Evolutionary conservation across 2,329 filamentous ascomycete genomes (phyloP).

Genomic region (Aspergillus calidoustus): DNA sequence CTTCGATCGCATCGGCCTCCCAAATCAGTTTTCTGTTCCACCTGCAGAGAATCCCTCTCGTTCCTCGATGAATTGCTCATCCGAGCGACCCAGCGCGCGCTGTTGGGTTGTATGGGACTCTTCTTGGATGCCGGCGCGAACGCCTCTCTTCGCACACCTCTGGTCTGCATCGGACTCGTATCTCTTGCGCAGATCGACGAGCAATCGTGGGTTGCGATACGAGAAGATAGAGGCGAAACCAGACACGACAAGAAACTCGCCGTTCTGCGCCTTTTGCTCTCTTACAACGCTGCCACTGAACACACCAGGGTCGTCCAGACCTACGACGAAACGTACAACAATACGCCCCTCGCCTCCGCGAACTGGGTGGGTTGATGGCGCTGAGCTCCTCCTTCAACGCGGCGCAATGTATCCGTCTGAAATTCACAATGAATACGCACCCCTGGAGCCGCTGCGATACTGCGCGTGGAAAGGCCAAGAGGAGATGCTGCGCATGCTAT

Average conservation of each 20-base stretch:
- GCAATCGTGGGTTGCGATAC: too few species aligned
- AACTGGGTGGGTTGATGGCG: not conserved
- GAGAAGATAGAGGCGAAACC: not conserved
- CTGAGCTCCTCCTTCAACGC: not conserved
- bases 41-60: not conserved
- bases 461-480: not conserved
- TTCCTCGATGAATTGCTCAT: not conserved
- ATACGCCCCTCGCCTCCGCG: not conserved
- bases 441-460: not conserved
- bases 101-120: not conserved
- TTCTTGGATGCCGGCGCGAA: not conserved
- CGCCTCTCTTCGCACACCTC: not conserved
- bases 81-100: not conserved
- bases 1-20: not conserved
- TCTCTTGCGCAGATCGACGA: not conserved
- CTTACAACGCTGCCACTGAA: not conserved
- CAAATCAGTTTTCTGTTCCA: not conserved
- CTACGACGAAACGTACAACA: not conserved
- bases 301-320: not conserved
- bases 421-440: not conserved
- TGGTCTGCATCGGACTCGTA: not conserved
- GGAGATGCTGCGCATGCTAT: not conserved
- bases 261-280: not conserved
- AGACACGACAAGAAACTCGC: not conserved
- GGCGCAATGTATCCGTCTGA: not conserved